Conservation (phyloP, 1,284 basidiomycete genomes). For the Apiotrichum laibachii region DNA sequence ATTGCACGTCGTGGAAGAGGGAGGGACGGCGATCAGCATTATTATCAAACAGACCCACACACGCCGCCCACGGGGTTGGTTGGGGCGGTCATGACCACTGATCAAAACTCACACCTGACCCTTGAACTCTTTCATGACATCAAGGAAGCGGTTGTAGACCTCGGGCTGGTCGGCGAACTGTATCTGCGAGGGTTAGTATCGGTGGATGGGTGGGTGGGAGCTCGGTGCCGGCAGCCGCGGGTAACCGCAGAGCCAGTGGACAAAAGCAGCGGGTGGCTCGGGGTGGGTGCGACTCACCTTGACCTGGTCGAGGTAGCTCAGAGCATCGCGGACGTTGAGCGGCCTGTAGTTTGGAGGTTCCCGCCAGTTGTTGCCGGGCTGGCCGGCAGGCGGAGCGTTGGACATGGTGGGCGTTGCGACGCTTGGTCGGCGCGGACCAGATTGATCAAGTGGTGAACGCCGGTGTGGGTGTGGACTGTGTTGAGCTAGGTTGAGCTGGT, state of each 20-base stretch:
- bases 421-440: neutral
- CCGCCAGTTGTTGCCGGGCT: slow-evolving; percentile 15
- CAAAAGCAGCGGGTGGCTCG: neutral
- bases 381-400: slow-evolving; percentile 17
- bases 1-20: neutral
- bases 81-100: too few relatives aligned
- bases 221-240: neutral
- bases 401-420: slow-evolving; percentile 16
- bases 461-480: neutral
- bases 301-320: slow-evolving; percentile 94
- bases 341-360: slow-evolving; percentile 39
- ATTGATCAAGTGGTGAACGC: neutral
- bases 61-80: too few relatives aligned
- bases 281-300: slow-evolving; percentile 58
- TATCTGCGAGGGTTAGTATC: slow-evolving; percentile 43
- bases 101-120: slow-evolving; percentile 73
- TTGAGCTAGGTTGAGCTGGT: too few relatives aligned
- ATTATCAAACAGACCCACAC: neutral
- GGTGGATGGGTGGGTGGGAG: neutral
- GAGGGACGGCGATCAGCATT: neutral
- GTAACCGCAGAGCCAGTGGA: neutral
- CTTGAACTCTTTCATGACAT: slow-evolving; percentile 99
- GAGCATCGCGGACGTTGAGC: slow-evolving; percentile 68
- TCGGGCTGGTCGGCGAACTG: slow-evolving; percentile 90
- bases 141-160: slow-evolving; percentile 95